Percentiles rank a stretch among this genome's conserved stretches.
phyloP scores from a whole-genome alignment of 768 basidiomycete genomes.

The Pleurotus citrinopileatus region DNA sequence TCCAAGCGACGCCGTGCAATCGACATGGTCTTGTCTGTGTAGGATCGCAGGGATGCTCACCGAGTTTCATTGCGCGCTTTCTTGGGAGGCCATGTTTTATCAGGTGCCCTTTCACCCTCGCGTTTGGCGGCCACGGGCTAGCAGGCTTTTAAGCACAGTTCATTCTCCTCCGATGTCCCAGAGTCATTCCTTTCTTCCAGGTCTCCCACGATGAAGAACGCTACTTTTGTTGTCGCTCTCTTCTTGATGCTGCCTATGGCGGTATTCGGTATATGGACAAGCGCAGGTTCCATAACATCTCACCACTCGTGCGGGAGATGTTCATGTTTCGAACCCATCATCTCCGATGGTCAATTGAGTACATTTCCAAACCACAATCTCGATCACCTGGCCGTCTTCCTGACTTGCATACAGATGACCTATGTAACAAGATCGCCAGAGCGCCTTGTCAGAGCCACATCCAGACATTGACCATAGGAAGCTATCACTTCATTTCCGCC shows the following conservation, averaged over 20 bases:
- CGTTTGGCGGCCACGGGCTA: no score
- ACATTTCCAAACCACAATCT: no score
- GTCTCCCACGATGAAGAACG: no score
- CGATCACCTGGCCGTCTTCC: neutral
- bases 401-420: neutral
- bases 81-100: no score
- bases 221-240: neutral
- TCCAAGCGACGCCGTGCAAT: no score
- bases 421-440: neutral
- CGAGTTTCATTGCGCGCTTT: no score
- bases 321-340: neutral
- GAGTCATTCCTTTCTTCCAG: no score
- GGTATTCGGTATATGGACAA: neutral
- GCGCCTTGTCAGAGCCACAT: neutral
- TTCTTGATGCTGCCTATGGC: neutral
- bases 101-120: no score
- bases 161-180: no score
- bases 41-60: no score
- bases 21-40: no score
- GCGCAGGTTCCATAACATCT: neutral
- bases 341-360: neutral
- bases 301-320: neutral
- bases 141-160: no score
- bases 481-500: neutral
- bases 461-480: neutral